Evolutionary conservation across 129 eudicot species (phyloP).

Genomic region (Flaveria trinervia): DNA sequence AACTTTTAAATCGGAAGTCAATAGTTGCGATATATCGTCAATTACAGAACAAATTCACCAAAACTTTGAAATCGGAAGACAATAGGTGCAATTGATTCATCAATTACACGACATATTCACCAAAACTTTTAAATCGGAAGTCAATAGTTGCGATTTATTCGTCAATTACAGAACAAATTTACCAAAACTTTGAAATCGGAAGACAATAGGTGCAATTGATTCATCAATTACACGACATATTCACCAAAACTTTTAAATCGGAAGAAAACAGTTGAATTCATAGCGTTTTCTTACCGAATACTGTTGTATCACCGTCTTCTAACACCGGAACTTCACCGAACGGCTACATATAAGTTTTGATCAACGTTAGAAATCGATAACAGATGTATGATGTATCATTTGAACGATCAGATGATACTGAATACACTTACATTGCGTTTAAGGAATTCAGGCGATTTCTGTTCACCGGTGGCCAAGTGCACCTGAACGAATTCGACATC

Average conservation of each 20-base stretch:
- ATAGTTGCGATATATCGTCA: no score
- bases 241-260: no score
- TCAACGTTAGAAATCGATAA: background rate
- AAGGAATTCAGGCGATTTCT: constrained; percentile 51
- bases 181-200: no score
- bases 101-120: no score
- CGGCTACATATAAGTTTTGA: constrained; percentile 33
- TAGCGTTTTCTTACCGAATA: constrained; percentile 50
- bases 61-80: no score
- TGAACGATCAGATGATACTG: background rate
- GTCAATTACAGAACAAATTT: no score
- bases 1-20: no score
- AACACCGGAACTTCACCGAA: constrained; percentile 53
- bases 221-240: no score
- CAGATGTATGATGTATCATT: background rate
- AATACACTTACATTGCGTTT: constrained; percentile 49
- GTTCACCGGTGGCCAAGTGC: constrained; percentile 40
- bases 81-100: no score
- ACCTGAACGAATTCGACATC: constrained; percentile 47
- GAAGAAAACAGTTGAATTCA: background rate
- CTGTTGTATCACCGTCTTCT: constrained; percentile 41
- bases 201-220: background rate
- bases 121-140: no score
- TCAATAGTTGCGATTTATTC: background rate
- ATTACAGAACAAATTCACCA: no score